Evolutionary conservation across 148 eudicot genomes (phyloP).

Genomic region (Gaultheria prostrata): DNA sequence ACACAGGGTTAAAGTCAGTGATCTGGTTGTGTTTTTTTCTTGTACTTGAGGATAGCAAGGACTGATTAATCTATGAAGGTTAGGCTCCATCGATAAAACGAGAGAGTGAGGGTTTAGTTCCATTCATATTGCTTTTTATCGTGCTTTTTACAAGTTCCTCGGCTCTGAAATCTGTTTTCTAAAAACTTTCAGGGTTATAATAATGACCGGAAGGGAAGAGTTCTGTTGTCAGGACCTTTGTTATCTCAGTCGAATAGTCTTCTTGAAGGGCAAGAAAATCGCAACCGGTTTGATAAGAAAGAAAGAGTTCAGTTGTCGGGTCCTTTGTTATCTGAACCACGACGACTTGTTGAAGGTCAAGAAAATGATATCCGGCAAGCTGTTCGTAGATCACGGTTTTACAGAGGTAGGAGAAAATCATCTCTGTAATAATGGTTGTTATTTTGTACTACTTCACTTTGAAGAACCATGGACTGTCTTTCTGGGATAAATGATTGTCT

Average conservation of each 20-base stretch:
- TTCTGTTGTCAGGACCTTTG: conserved; percentile 31
- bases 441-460: background rate
- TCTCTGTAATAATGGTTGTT: too few species aligned
- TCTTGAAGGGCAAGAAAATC: conserved; percentile 24
- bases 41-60: background rate
- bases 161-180: background rate
- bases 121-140: background rate
- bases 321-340: conserved; percentile 25
- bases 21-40: background rate
- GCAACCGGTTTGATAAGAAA: background rate
- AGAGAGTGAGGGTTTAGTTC: background rate
- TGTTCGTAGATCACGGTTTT: conserved; percentile 31
- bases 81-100: background rate
- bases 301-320: conserved; percentile 26
- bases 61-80: background rate
- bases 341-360: conserved; percentile 18
- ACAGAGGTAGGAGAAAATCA: conserved; percentile 28
- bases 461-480: background rate
- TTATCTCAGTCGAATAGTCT: conserved; percentile 18
- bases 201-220: conserved; percentile 12
- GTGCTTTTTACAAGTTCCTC: background rate
- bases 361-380: conserved; percentile 24
- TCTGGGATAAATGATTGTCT: background rate
- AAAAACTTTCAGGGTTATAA: conserved; percentile 23
- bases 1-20: background rate